Evolutionary conservation across 495 filamentous ascomycete genomes (phyloP).

Genomic region (Talaromyces thailandensis): DNA sequence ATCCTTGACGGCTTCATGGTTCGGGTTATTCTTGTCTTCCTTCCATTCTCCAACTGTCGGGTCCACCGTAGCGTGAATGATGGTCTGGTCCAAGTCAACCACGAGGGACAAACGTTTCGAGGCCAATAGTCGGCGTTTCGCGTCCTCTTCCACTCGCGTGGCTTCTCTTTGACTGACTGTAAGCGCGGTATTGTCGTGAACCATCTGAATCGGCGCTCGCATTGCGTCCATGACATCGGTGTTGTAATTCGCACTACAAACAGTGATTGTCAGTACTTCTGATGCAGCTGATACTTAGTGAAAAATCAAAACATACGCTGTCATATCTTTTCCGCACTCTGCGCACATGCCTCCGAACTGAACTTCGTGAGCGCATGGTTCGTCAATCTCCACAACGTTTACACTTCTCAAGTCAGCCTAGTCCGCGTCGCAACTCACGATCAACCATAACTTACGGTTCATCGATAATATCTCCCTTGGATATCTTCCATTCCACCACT

Average conservation of each 20-base stretch:
- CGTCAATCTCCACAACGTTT: slow-evolving; percentile 70
- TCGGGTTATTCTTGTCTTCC: slow-evolving; percentile 76
- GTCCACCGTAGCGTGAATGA: slow-evolving; percentile 96
- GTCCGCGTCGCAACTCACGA: background rate
- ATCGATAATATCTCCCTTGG: slow-evolving; percentile 60
- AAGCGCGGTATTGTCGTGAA: slow-evolving; percentile 80
- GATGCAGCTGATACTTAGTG: background rate
- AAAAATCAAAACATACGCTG: slow-evolving; percentile 41
- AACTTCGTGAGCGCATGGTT: slow-evolving; percentile 82
- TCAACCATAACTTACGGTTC: slow-evolving; percentile 25
- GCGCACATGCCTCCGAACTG: slow-evolving; percentile 88
- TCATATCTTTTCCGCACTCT: slow-evolving; percentile 97
- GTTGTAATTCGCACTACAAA: slow-evolving; percentile 45
- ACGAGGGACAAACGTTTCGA: slow-evolving; percentile 81
- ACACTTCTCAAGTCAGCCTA: slow-evolving; percentile 19
- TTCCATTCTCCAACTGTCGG: slow-evolving; percentile 96
- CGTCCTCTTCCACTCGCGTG: slow-evolving; percentile 68
- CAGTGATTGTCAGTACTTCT: slow-evolving; percentile 4
- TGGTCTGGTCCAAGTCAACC: slow-evolving; percentile 95
- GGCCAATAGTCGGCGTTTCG: slow-evolving; percentile 72
- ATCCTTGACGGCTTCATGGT: slow-evolving; percentile 82
- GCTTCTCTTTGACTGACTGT: slow-evolving; percentile 67
- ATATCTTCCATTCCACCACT: slow-evolving; percentile 65
- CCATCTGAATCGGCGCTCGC: slow-evolving; percentile 86
- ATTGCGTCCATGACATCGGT: slow-evolving; percentile 52